Evolutionary conservation across 257 asterid species (phyloP).

Genomic region (Primulina eburnea): DNA sequence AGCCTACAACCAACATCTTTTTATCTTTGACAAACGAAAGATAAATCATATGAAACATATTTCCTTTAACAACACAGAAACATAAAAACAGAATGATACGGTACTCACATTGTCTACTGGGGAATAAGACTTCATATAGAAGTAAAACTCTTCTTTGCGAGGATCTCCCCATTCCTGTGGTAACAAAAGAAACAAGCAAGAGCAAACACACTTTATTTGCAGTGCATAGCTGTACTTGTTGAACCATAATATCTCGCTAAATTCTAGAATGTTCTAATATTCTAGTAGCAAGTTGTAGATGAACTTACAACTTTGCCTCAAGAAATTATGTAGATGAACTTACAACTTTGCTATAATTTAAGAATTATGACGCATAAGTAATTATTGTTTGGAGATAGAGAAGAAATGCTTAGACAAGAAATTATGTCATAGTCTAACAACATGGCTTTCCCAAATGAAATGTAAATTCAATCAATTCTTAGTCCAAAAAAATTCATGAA

Average conservation of each 20-base stretch:
- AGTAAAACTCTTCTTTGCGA: slow-evolving; percentile 83
- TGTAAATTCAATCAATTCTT: no score
- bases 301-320: no score
- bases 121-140: slow-evolving; percentile 88
- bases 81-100: slow-evolving; percentile 15
- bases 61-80: slow-evolving; percentile 4
- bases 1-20: slow-evolving; percentile 19
- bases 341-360: no score
- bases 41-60: background rate
- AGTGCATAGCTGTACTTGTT: background rate
- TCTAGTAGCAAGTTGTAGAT: background rate
- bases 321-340: no score
- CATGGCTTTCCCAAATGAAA: background rate
- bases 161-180: slow-evolving; percentile 99
- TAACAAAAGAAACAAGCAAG: slow-evolving; percentile 28
- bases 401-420: background rate
- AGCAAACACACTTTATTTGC: slow-evolving; percentile 18
- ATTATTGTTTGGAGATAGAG: background rate
- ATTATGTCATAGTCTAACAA: no score
- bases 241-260: background rate
- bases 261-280: background rate
- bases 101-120: slow-evolving; percentile 87
- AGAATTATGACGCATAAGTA: background rate
- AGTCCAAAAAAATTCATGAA: background rate
- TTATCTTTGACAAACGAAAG: background rate